Evolutionary conservation across 2,329 filamentous ascomycete species (phyloP).

Genomic region (Stachybotrys echinatus): DNA sequence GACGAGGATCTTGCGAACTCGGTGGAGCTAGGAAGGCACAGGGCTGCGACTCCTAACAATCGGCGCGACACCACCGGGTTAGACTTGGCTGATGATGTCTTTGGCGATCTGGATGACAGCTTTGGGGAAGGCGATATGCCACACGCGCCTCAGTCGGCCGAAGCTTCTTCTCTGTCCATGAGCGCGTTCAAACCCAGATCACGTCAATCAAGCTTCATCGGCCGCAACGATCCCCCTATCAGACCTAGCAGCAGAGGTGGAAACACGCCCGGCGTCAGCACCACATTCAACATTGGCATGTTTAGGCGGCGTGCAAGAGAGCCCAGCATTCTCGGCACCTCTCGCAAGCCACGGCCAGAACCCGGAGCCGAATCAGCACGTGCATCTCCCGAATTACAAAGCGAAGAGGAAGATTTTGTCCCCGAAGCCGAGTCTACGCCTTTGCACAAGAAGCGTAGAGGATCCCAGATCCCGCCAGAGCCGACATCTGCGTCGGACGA

Average conservation of each 20-base stretch:
- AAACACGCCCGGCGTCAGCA: slow-evolving; percentile 42
- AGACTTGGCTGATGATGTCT: slow-evolving; percentile 42
- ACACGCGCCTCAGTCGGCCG: slow-evolving; percentile 29
- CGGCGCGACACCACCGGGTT: slow-evolving; percentile 40
- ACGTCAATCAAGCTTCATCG: slow-evolving; percentile 45
- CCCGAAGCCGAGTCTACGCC: slow-evolving; percentile 67
- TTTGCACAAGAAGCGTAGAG: slow-evolving; percentile 40
- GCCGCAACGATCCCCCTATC: slow-evolving; percentile 46
- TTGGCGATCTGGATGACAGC: slow-evolving; percentile 38
- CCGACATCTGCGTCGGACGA: slow-evolving; percentile 11
- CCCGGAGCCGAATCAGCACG: slow-evolving; percentile 22
- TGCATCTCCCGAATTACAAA: slow-evolving; percentile 32
- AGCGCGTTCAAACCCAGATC: slow-evolving; percentile 40
- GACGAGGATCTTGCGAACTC: slow-evolving; percentile 24
- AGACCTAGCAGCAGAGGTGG: slow-evolving; percentile 45
- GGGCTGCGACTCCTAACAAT: slow-evolving; percentile 24
- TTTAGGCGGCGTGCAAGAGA: slow-evolving; percentile 55
- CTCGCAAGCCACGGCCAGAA: slow-evolving; percentile 35
- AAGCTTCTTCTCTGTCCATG: slow-evolving; percentile 35
- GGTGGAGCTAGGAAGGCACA: slow-evolving; percentile 31
- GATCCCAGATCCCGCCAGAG: slow-evolving; percentile 21
- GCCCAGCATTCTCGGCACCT: slow-evolving; percentile 55
- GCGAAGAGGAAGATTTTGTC: slow-evolving; percentile 39
- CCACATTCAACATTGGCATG: slow-evolving; percentile 49
- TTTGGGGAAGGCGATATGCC: slow-evolving; percentile 33